Evolutionary conservation across 495 filamentous ascomycete genomes (phyloP), one percentile per base, ranked within the genome.

Genomic region (Lophiotrema nucula): DNA sequence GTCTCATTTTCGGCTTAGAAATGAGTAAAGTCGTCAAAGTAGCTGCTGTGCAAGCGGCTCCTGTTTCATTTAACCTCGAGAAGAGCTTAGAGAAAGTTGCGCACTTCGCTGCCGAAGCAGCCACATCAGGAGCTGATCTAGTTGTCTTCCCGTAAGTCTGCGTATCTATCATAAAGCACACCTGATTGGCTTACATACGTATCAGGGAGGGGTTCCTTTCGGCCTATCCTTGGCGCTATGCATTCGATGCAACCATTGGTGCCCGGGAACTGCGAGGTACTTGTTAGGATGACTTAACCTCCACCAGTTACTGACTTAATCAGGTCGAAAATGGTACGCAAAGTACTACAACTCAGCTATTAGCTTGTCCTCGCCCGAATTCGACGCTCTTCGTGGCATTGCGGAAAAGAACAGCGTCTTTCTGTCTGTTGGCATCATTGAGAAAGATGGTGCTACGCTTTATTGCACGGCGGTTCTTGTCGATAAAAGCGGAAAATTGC

Each of bases 231-330:
- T 76, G 73, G 73, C 43, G 72, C 15, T 76, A 76, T 48, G 67
- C 73, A 13, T 76, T 76, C 37, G 72, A 76, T 68, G 67, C 71
- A 22, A 76, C 73, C 15, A 70, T 76, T 55, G 72, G 73, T 33
- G 65, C 72, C 8, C 63, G 73, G 25, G 72, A 76, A 57, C 69
- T 69, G 8, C 69, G 73, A 53, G 73, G 73, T 73, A 50, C 12
- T 2, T 27, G 15, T 16, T 5, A 11, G 25, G 26, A 44, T 27
- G 31, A 39, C n/a, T 25, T 26, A 16, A 49, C 4, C 10, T n/a
- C n/a, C n/a, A n/a, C n/a, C n/a, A 41, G 11, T 4, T 19, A n/a
- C 23, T 52, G 18, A 44, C 11, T 25, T 23, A 6, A 19, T 22
- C 16, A 75, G 73, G 73, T 22, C 69, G 72, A 15, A 62, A 72